Evolutionary conservation across 1,139 yeast genomes (phyloP).

Genomic region (Diutina scorzettiae): DNA sequence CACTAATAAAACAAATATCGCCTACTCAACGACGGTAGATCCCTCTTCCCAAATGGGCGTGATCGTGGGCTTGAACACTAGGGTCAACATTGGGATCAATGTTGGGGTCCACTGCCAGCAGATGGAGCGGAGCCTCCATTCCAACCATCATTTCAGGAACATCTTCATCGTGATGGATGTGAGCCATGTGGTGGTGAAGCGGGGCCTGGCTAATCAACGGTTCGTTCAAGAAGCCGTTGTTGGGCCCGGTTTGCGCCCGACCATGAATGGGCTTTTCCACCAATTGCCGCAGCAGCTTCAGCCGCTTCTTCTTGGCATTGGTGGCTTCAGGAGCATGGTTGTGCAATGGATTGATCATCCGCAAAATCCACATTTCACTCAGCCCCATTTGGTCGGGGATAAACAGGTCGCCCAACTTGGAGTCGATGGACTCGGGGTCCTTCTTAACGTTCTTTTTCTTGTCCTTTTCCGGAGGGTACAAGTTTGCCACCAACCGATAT

Average conservation of each 20-base stretch:
- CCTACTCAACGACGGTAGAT: neutral
- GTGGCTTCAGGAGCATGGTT: constrained; percentile 32
- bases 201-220: constrained; percentile 9
- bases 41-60: constrained; percentile 17
- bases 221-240: neutral
- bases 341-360: constrained; percentile 25
- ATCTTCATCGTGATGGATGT: constrained; percentile 11
- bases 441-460: constrained; percentile 19
- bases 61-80: constrained; percentile 29
- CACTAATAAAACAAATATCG: neutral
- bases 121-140: constrained; percentile 23
- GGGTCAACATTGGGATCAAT: constrained; percentile 34
- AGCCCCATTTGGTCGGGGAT: constrained; percentile 7
- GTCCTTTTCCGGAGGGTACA: constrained; percentile 33
- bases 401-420: neutral
- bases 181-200: constrained; percentile 10
- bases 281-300: constrained; percentile 29
- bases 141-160: constrained; percentile 35
- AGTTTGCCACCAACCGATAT: constrained; percentile 36
- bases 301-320: constrained; percentile 22
- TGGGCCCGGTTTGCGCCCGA: neutral
- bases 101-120: constrained; percentile 22
- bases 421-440: constrained; percentile 10
- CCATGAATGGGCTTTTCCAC: constrained; percentile 34
- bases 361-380: constrained; percentile 35